Conservation (phyloP, 192 early-diverging fungal genomes). For the Cetraspora pellucida region DNA sequence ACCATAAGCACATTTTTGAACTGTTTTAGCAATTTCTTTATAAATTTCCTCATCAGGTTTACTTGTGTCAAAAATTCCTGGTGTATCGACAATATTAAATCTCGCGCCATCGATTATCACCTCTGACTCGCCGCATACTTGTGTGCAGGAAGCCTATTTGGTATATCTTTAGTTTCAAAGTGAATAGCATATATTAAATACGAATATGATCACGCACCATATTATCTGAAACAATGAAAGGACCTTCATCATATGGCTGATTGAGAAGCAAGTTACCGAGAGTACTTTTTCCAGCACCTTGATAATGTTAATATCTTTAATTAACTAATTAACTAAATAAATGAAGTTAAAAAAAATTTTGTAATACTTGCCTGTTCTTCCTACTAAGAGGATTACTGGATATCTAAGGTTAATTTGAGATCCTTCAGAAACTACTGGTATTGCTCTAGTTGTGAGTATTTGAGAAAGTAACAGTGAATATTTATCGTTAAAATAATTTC, state of each 20-base stretch:
- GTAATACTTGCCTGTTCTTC: slow-evolving; percentile 11
- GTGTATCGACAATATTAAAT: slow-evolving; percentile 23
- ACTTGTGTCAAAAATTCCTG: slow-evolving; percentile 27
- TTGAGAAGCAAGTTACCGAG: slow-evolving; percentile 23
- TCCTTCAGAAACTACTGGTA: neutral
- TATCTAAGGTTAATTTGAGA: slow-evolving; percentile 2
- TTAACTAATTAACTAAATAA: neutral
- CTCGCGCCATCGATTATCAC: neutral
- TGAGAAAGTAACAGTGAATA: neutral
- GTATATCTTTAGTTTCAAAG: neutral
- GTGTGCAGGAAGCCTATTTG: slow-evolving; percentile 24
- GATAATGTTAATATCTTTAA: neutral
- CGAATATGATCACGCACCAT: neutral
- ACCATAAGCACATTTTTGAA: slow-evolving; percentile 9
- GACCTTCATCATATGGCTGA: neutral
- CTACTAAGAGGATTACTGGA: slow-evolving; percentile 23
- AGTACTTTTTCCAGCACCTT: slow-evolving; percentile 32
- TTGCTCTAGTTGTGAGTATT: neutral
- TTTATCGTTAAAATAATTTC: neutral
- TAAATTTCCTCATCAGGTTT: neutral
- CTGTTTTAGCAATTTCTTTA: neutral
- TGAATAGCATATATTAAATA: neutral
- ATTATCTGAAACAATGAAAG: neutral
- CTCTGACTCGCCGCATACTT: neutral
- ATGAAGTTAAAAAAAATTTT: neutral